These are phyloP conservation scores for Reutealis trisperma DNA, from an alignment of 345 rosid species.

Conservation along the genomic window DNA sequence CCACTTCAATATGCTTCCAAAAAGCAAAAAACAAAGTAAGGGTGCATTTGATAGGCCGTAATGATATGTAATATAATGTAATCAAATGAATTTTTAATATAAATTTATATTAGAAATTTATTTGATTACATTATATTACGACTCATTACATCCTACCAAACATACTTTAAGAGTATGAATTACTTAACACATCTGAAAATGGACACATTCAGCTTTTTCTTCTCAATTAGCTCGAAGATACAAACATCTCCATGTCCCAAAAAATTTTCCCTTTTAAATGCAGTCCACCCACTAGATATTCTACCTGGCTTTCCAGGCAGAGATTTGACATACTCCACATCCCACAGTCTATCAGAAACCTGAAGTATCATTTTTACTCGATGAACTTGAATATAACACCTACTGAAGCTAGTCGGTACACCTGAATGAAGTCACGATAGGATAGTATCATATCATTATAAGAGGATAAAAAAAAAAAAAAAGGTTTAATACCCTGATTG, in stretches of 20 bases:
- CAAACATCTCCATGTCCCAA: slow-evolving; percentile 27
- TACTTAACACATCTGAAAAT: slow-evolving; percentile 13
- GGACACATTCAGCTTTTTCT: slow-evolving; percentile 17
- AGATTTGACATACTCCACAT: neutral
- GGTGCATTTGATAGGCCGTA: too few relatives aligned
- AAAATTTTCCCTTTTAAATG: slow-evolving; percentile 23
- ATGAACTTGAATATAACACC: neutral
- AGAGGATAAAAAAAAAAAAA: too few relatives aligned
- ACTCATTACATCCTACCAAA: too few relatives aligned
- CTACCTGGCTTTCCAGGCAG: neutral
- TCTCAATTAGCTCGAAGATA: slow-evolving; percentile 25
- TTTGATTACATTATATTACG: too few relatives aligned
- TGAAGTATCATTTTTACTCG: neutral
- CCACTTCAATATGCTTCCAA: neutral
- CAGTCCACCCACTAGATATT: slow-evolving; percentile 20
- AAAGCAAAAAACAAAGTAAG: neutral
- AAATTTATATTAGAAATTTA: too few relatives aligned
- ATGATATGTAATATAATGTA: too few relatives aligned
- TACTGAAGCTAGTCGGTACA: neutral
- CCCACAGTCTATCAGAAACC: neutral
- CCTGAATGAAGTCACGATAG: neutral
- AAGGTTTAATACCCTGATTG: too few relatives aligned
- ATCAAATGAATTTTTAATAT: too few relatives aligned
- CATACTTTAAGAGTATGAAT: too few relatives aligned
- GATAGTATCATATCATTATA: too few relatives aligned